Evolutionary conservation across 2,329 filamentous ascomycete species (phyloP), one percentile per base, ranked within the genome.

Genomic region (Macroventuria anomochaeta): DNA sequence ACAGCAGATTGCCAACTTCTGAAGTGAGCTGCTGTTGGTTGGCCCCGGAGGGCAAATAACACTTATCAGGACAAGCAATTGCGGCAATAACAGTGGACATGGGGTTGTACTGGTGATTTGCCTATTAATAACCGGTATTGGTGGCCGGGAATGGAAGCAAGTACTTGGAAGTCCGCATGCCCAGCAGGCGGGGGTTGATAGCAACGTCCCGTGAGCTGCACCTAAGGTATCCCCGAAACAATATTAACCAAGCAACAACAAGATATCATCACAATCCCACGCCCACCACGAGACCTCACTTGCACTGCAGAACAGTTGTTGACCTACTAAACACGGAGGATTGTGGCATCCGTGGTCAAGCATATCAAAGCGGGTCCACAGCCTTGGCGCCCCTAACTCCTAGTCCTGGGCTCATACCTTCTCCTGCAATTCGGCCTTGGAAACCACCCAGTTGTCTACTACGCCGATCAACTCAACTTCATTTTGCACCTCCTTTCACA

Each of bases 311-410:
- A n/a, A 26, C 31, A 23, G 18, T 17, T 15, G 21, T 32, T 31
- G 23, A 32, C 31, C 32, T 17, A 18, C 20, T 21, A n/a, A 26
- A 26, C 34, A 23, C 32, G 39, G 34, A 37, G 31, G 26, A 21
- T 25, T 40, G 44, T 17, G 36, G 51, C 44, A 54, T 26, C 34
- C 13, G 40, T 26, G 28, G 33, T 43, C 51, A 54, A 54, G 51
- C 51, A 54, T 54, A 48, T 46, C 51, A 48, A 47, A 54, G 51
- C 39, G 51, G 51, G 40, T 33, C 51, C 51, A 36, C 39, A 8
- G 36, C 17, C 51, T 54, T 54, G 51, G 51, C 51, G 31, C 51
- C 44, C 51, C 51, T 54, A 54, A 54, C 34, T 54, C 51, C 43
- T 49, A 44, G 34, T 18, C 34, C 51, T 49, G 51, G 39, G 44